Evolutionary conservation across 495 filamentous ascomycete species (phyloP).

Genomic region (Clohesyomyces aquaticus): DNA sequence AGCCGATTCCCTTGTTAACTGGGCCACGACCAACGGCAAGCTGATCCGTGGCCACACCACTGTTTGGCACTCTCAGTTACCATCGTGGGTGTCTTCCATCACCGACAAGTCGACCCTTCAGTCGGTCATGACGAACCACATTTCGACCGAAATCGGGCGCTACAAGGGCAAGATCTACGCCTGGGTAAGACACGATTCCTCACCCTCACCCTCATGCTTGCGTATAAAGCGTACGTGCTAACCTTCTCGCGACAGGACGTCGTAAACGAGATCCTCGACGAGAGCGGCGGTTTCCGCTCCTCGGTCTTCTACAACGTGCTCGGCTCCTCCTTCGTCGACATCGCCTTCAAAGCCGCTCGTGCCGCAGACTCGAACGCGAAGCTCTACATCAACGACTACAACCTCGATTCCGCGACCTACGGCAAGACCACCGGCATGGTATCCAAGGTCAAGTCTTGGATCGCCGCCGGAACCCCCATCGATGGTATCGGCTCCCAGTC

Average conservation of each 20-base stretch:
- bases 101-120: conserved; percentile 55
- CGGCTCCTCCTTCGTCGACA: conserved; percentile 59
- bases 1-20: conserved; percentile 64
- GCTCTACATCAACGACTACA: conserved; percentile 74
- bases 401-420: conserved; percentile 52
- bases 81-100: conserved; percentile 62
- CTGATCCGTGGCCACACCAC: conserved; percentile 65
- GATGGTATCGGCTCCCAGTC: conserved; percentile 74
- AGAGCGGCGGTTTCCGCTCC: conserved; percentile 60
- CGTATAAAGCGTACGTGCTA: not conserved
- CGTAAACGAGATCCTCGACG: conserved; percentile 68
- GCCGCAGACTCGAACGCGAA: conserved; percentile 60
- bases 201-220: not conserved
- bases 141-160: conserved; percentile 58
- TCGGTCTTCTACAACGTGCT: conserved; percentile 64
- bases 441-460: conserved; percentile 66
- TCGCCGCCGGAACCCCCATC: conserved; percentile 67
- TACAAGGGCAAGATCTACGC: conserved; percentile 66
- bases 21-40: conserved; percentile 59
- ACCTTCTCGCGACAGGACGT: conserved; percentile 55
- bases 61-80: conserved; percentile 68
- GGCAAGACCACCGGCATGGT: conserved; percentile 67
- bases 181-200: conserved; percentile 49
- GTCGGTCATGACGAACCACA: conserved; percentile 61
- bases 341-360: conserved; percentile 65